Evolutionary conservation across 2,329 filamentous ascomycete genomes (phyloP), one percentile per base, ranked within the genome.

Genomic region (Fusarium anguioides): DNA sequence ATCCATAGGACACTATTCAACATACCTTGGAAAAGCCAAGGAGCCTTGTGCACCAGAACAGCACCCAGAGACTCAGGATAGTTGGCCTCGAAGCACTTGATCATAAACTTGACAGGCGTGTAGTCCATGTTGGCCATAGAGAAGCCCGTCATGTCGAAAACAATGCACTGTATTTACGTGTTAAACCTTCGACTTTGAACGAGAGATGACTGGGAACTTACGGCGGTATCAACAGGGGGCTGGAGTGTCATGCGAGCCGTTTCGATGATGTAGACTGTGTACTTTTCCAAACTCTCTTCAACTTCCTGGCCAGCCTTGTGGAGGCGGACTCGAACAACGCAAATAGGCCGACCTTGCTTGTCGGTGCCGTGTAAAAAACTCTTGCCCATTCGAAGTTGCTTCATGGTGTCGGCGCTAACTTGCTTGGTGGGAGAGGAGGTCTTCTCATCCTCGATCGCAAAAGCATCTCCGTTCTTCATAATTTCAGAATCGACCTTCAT

Each of bases 51-150:
- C 35, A 99, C 93, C 42, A 98, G 86, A 4, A 98, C 93, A 4
- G 91, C 86, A 26, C 95, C 96, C 2, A 99, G 85, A 45, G 89
- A 95, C 78, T 99, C 96, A 1, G 96, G 96, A 73, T 98, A 99
- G 77, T 99, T 98, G 61, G 96, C 96, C 81, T 99, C 96, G 75
- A 99, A 99, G 78, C 94, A 97, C 79, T 97, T 97, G 79, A 99
- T 97, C 91, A 99, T 97, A 81, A 98, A 99, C 75, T 97, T 99
- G 57, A 99, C 93, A 2, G 96, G 95, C 0, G 92, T 88, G 77
- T 98, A 98, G 78, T 99, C 96, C 96, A 99, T 98, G 79, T 99
- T 99, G 17, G 94, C 91, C 81, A 98, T 85, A 18, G 91, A 92
- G 78, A 98, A 98, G 65, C 90, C 88, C 9, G 92, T 97, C 93